Evolutionary conservation across 1,284 basidiomycete genomes (phyloP).

Genomic region (Prillingera fragicola): DNA sequence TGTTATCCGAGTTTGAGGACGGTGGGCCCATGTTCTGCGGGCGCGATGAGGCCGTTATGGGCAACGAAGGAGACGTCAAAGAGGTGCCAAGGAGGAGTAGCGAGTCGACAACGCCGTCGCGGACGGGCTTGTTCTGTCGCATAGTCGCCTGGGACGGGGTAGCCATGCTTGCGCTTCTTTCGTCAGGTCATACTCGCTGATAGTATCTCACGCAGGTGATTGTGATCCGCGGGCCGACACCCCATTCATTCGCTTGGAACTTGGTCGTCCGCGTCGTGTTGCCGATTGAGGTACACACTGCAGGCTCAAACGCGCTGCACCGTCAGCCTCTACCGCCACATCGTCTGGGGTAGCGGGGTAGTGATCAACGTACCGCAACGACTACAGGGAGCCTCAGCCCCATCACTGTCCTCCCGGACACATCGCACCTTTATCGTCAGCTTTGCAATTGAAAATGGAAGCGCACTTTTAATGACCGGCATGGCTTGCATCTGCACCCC

Average conservation of each 20-base stretch:
- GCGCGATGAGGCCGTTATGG: not conserved
- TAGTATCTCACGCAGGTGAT: not conserved
- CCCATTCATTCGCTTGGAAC: not conserved
- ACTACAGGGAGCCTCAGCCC: no score
- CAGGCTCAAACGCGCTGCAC: not conserved
- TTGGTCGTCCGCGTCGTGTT: not conserved
- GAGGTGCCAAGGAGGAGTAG: not conserved
- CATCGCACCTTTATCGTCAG: conserved; percentile 1
- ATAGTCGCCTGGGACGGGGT: not conserved
- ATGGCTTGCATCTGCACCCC: not conserved
- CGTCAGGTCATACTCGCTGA: not conserved
- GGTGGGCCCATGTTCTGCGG: not conserved
- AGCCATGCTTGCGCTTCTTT: not conserved
- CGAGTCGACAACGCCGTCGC: not conserved
- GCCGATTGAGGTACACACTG: not conserved
- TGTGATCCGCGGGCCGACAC: not conserved
- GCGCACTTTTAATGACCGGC: not conserved
- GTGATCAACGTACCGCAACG: not conserved
- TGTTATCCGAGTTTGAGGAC: not conserved
- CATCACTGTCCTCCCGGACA: not conserved
- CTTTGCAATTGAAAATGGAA: no score
- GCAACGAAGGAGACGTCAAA: not conserved
- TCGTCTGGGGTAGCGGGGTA: not conserved
- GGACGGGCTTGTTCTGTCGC: not conserved
- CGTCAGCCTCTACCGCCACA: no score